Conservation (phyloP, 2,329 filamentous ascomycete species). For the Fusarium sp. region DNA sequence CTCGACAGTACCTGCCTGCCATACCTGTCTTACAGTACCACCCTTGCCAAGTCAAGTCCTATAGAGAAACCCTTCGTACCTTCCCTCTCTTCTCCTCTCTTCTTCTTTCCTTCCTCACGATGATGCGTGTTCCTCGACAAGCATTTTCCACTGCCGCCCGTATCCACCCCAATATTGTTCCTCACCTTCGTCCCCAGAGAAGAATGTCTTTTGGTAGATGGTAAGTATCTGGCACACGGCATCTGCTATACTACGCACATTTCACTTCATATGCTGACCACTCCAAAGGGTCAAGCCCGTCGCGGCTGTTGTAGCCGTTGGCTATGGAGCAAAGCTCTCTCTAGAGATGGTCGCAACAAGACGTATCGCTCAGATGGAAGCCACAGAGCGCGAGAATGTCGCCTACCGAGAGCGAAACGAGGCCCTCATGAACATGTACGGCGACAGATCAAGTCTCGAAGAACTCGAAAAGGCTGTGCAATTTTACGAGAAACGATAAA, state of each 20-base stretch:
- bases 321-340: slow-evolving; percentile 53
- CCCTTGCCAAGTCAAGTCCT: slow-evolving; percentile 36
- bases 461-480: slow-evolving; percentile 62
- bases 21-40: background rate
- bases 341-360: slow-evolving; percentile 47
- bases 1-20: background rate
- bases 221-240: slow-evolving; percentile 27
- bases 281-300: slow-evolving; percentile 50
- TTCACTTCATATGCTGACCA: slow-evolving; percentile 14
- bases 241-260: background rate
- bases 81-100: background rate
- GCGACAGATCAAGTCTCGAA: slow-evolving; percentile 61
- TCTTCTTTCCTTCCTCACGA: slow-evolving; percentile 35
- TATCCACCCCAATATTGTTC: slow-evolving; percentile 47
- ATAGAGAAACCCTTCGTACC: slow-evolving; percentile 19
- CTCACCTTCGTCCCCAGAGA: slow-evolving; percentile 44
- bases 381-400: slow-evolving; percentile 51
- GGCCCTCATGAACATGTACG: slow-evolving; percentile 62
- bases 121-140: slow-evolving; percentile 45
- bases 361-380: slow-evolving; percentile 47
- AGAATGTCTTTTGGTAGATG: slow-evolving; percentile 43
- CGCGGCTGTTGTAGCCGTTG: slow-evolving; percentile 49
- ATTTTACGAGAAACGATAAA: slow-evolving; percentile 57
- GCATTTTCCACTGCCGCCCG: slow-evolving; percentile 47
- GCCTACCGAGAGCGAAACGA: slow-evolving; percentile 54